Conservation (phyloP, 192 early-diverging fungal species). For the Coemansia sp. region DNA sequence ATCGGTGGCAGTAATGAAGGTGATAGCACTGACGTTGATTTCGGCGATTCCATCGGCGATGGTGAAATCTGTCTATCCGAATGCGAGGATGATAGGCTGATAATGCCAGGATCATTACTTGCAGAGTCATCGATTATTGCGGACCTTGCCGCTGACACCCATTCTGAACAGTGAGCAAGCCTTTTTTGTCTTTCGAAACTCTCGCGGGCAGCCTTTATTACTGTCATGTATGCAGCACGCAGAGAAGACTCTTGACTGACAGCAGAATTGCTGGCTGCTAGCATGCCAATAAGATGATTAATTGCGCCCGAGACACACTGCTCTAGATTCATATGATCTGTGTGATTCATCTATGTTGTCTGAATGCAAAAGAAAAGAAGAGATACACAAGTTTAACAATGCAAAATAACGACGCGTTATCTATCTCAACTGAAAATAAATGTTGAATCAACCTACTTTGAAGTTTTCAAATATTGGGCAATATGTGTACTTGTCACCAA, state of each 20-base stretch:
- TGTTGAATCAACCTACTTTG: constrained; percentile 15
- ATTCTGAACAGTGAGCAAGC: constrained; percentile 12
- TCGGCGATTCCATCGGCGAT: too few relatives aligned
- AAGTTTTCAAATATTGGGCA: constrained; percentile 36
- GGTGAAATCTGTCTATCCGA: too few relatives aligned
- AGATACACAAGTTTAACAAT: too few relatives aligned
- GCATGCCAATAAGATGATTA: constrained; percentile 12
- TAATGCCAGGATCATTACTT: too few relatives aligned
- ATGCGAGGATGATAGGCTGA: too few relatives aligned
- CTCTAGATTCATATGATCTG: too few relatives aligned
- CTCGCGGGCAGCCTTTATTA: constrained; percentile 17
- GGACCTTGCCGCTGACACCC: constrained; percentile 5
- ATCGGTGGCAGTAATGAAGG: too few relatives aligned
- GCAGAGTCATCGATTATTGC: background rate
- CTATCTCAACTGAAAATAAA: too few relatives aligned
- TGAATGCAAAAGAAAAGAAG: too few relatives aligned
- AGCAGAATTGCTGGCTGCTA: constrained; percentile 1
- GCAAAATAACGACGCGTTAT: too few relatives aligned
- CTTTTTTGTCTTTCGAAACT: constrained; percentile 17
- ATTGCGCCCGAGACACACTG: constrained; percentile 12
- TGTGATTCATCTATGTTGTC: too few relatives aligned
- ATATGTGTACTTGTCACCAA: constrained; percentile 1
- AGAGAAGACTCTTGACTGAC: constrained; percentile 12
- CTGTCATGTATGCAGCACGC: constrained; percentile 19
- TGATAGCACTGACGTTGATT: too few relatives aligned